Conservation (phyloP, 106 monocot species). For the Posidonia australis region DNA sequence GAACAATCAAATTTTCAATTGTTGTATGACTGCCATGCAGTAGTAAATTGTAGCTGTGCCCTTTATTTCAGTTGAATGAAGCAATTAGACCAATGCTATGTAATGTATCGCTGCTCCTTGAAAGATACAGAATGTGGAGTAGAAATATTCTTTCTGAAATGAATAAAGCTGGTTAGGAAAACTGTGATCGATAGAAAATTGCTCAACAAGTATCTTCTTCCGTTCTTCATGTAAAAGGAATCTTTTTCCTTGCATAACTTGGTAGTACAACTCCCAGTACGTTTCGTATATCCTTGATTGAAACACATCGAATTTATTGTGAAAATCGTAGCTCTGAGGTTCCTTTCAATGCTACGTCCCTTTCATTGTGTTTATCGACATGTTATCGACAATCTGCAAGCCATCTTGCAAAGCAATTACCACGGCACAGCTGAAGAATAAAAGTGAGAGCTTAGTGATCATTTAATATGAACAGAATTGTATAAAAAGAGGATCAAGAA, state of each 20-base stretch:
- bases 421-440: slow-evolving; percentile 31
- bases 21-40: too few species aligned
- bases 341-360: neutral
- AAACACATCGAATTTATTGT: neutral
- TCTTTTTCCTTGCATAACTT: neutral
- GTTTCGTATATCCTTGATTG: too few species aligned
- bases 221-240: neutral
- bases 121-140: too few species aligned
- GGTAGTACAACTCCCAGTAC: too few species aligned
- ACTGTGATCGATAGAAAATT: too few species aligned
- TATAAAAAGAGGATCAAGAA: neutral
- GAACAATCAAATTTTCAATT: too few species aligned
- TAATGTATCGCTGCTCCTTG: too few species aligned
- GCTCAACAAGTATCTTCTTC: too few species aligned
- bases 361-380: slow-evolving; percentile 5
- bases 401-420: slow-evolving; percentile 35
- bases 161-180: too few species aligned
- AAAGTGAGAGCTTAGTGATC: neutral
- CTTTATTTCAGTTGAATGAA: neutral
- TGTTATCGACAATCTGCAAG: slow-evolving; percentile 32
- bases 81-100: too few species aligned
- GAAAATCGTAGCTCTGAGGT: neutral
- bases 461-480: neutral
- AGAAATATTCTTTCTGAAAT: too few species aligned
- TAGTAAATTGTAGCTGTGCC: too few species aligned